Base-by-base conservation (phyloP, 371 early-diverging fungal genomes). In the Choanephora cucurbitarum region DNA sequence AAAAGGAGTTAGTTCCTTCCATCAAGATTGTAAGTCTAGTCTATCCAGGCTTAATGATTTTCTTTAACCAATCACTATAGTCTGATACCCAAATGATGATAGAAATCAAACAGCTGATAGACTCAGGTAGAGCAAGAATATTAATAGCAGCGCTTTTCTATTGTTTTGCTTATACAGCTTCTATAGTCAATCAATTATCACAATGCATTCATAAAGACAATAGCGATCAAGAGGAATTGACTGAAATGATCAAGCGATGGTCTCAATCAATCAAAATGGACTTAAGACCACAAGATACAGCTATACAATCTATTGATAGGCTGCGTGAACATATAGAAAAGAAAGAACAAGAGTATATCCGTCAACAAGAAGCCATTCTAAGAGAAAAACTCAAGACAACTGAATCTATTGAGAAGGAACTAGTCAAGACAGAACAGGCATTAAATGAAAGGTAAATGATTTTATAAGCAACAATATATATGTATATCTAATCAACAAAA, bases 201-300 rank as follows among this genome's bases (percentile, higher is more conserved):
- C 28, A 28, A 7, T 28, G n/a, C n/a, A 18, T 23, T n/a, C 10
- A 47, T 39, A 24, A 24, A 28, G 14, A 23, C 14, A 39, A 37
- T n/a, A n/a, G n/a, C n/a, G 19, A 18, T 10, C 8, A 17, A 37
- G 39, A 21, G 22, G 7, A 28, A 7, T 7, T 28, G 7, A 7
- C 7, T 28, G 28, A 28, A 4, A 11, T 54, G 15, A 34, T 51
- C 1, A n/a, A 55, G 15, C 55, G 55, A 46, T 61, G 61, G 61
- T 23, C 28, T 2, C 4, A 44, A 1, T 50, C 45, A 0, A 14
- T 58, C 2, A 14, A 40, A 4, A 40, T 40, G 15, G 45, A 58
- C 11, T n/a, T 50, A 28, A 39, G 31, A n/a, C 9, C 13, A 10
- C 46, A 55, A 31, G 51, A 61, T 22, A 41, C 50, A 13, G 41